phyloP scores from a whole-genome alignment of 306 rosid species.

The Echinosophora koreensis region DNA sequence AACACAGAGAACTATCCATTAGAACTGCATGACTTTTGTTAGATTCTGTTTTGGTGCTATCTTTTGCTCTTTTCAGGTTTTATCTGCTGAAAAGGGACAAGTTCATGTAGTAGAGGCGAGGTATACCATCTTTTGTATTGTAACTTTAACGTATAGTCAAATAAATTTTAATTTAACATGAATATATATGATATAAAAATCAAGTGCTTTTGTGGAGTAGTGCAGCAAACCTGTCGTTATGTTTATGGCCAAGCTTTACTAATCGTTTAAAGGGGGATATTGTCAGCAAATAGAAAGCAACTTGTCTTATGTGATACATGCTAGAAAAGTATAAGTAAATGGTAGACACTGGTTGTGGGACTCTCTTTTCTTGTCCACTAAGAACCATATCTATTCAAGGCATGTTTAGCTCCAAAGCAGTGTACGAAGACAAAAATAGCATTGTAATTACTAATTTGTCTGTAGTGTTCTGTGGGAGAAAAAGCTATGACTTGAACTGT shows the following conservation, averaged over 20 bases:
- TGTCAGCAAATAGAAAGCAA: neutral
- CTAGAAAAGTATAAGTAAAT: neutral
- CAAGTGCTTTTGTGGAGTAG: constrained; percentile 1
- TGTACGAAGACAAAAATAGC: neutral
- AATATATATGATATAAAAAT: constrained; percentile 25
- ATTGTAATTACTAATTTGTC: neutral
- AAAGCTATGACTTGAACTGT: constrained; percentile 19
- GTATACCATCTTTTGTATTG: constrained; percentile 45
- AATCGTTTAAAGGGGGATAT: constrained; percentile 13
- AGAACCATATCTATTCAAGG: neutral
- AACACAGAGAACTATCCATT: neutral
- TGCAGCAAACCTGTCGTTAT: constrained; percentile 4
- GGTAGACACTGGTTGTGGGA: neutral
- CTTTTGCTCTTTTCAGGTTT: constrained; percentile 58
- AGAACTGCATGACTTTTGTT: neutral
- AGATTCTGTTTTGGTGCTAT: constrained; percentile 17
- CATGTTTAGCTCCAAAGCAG: neutral
- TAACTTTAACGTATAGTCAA: neutral
- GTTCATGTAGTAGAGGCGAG: constrained; percentile 71
- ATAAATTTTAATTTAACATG: neutral
- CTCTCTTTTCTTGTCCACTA: constrained; percentile 33
- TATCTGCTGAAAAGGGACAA: constrained; percentile 59
- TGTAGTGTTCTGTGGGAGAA: neutral
- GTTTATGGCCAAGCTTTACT: constrained; percentile 19
- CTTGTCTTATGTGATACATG: neutral